phyloP scores from a whole-genome alignment of 768 basidiomycete genomes.

The Lactifluus volemus region DNA sequence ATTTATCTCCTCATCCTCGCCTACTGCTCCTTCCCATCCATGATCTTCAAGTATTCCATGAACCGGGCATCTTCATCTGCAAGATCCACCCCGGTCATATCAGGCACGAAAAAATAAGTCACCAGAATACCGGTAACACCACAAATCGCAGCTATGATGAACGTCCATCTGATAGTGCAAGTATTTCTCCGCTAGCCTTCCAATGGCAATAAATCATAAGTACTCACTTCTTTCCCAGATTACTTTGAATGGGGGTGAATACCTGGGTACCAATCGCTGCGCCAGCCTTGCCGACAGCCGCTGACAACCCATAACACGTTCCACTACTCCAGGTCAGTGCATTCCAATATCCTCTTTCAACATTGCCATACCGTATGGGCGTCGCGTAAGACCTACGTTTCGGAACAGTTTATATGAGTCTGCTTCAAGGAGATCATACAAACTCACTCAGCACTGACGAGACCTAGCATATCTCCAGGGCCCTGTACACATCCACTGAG shows the following conservation, averaged over 20 bases:
- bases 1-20: slow-evolving; percentile 39
- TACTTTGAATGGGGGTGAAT: slow-evolving; percentile 58
- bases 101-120: slow-evolving; percentile 60
- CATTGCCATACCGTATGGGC: slow-evolving; percentile 42
- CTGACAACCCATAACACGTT: slow-evolving; percentile 61
- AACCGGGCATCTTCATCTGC: slow-evolving; percentile 58
- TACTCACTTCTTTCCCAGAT: slow-evolving; percentile 54
- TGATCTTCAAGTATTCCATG: slow-evolving; percentile 47
- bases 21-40: slow-evolving; percentile 58
- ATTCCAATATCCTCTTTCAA: not conserved
- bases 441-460: slow-evolving; percentile 57
- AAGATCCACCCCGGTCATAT: slow-evolving; percentile 59
- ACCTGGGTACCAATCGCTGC: slow-evolving; percentile 66
- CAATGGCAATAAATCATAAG: not conserved
- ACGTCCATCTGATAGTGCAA: slow-evolving; percentile 42
- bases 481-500: slow-evolving; percentile 32
- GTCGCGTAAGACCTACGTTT: slow-evolving; percentile 49
- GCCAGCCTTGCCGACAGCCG: slow-evolving; percentile 61
- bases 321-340: slow-evolving; percentile 32
- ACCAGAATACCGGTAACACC: slow-evolving; percentile 54
- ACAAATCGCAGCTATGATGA: slow-evolving; percentile 61
- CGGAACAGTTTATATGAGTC: not conserved
- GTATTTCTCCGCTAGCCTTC: not conserved
- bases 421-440: not conserved
- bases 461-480: slow-evolving; percentile 62